phyloP scores from a whole-genome alignment of 495 filamentous ascomycete genomes.

The Penicillium coprophilum region DNA sequence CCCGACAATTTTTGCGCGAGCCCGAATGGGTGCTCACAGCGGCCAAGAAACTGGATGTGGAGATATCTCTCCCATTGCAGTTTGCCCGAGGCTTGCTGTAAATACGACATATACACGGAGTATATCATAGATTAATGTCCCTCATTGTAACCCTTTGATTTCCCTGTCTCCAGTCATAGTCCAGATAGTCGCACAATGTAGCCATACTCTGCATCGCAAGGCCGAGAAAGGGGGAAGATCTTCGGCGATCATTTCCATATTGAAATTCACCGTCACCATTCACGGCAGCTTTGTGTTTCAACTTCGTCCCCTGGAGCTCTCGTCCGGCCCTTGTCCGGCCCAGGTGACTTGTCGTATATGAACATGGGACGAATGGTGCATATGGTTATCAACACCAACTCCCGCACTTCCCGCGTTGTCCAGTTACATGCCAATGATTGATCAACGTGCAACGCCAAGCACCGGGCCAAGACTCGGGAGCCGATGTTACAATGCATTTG shows the following conservation, averaged over 20 bases:
- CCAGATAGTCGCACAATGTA: neutral
- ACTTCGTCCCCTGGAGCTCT: neutral
- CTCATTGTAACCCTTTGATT: neutral
- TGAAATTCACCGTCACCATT: neutral
- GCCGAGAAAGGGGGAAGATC: neutral
- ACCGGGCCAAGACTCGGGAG: slow-evolving; percentile 15
- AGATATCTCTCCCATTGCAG: slow-evolving; percentile 56
- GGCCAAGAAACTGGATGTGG: slow-evolving; percentile 59
- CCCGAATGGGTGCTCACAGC: slow-evolving; percentile 64
- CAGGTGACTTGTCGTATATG: neutral
- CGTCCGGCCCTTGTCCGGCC: neutral
- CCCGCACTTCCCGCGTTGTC: neutral
- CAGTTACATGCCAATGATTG: neutral
- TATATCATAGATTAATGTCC: neutral
- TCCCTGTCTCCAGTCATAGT: neutral
- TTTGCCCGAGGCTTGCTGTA: slow-evolving; percentile 33
- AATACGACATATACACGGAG: neutral
- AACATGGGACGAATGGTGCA: neutral
- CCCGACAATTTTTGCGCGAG: slow-evolving; percentile 64
- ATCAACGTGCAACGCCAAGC: slow-evolving; percentile 25
- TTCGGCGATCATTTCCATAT: slow-evolving; percentile 1
- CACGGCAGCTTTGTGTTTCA: neutral
- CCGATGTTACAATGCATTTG: slow-evolving; percentile 18
- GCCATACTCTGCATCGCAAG: neutral
- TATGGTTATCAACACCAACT: neutral